phyloP scores from a whole-genome alignment of 495 filamentous ascomycete species.

The Neurospora sp. region DNA sequence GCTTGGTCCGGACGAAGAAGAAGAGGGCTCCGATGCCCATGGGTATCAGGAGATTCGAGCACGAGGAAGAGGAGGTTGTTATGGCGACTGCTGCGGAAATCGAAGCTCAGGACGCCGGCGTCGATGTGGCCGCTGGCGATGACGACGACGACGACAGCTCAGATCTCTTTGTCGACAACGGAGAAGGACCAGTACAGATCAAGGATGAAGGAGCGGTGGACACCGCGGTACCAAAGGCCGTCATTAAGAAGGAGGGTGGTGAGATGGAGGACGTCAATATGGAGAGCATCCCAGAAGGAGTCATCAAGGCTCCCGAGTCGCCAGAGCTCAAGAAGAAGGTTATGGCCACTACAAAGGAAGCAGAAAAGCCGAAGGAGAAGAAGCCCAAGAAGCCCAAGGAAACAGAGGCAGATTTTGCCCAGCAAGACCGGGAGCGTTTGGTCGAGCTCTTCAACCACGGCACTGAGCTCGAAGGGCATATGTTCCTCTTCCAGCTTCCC shows the following conservation, averaged over 20 bases:
- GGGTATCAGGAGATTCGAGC: slow-evolving; percentile 42
- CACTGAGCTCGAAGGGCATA: slow-evolving; percentile 33
- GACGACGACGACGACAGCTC: slow-evolving; percentile 31
- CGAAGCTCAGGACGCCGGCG: slow-evolving; percentile 24
- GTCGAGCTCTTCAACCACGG: slow-evolving; percentile 21
- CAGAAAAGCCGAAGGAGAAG: slow-evolving; percentile 20
- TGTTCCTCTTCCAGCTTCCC: slow-evolving; percentile 59
- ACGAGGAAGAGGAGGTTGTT: slow-evolving; percentile 40
- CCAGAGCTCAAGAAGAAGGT: slow-evolving; percentile 24
- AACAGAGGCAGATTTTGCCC: slow-evolving; percentile 23
- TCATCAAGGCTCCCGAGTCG: slow-evolving; percentile 18
- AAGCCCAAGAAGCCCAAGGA: slow-evolving; percentile 21
- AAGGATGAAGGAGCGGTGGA: slow-evolving; percentile 25
- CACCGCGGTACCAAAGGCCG: slow-evolving; percentile 21
- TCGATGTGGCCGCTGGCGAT: slow-evolving; percentile 9
- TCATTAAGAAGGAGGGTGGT: slow-evolving; percentile 23
- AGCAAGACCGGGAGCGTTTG: slow-evolving; percentile 22
- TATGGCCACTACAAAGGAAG: neutral
- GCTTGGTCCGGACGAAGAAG: slow-evolving; percentile 11
- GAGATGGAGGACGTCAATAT: slow-evolving; percentile 26
- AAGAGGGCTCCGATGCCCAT: slow-evolving; percentile 26
- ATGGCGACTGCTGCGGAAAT: slow-evolving; percentile 46
- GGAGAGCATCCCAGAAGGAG: slow-evolving; percentile 25
- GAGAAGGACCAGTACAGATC: slow-evolving; percentile 5
- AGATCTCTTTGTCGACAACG: slow-evolving; percentile 32